Evolutionary conservation across 495 filamentous ascomycete genomes (phyloP).

Genomic region (Symbiotaphrina buchneri): DNA sequence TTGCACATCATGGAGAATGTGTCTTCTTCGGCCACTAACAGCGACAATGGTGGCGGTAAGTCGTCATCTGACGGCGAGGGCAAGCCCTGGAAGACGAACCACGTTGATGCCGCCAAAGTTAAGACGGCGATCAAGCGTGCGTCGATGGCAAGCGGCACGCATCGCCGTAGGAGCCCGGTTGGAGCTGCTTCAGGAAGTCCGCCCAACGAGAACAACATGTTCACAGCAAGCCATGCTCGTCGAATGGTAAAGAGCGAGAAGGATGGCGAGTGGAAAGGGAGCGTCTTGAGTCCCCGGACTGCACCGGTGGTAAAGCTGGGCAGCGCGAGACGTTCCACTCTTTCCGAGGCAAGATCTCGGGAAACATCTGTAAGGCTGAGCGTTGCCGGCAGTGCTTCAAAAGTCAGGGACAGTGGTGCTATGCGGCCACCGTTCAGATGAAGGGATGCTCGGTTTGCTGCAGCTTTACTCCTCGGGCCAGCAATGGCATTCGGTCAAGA

Average conservation of each 20-base stretch:
- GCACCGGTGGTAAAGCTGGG: constrained; percentile 40
- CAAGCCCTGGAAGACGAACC: constrained; percentile 16
- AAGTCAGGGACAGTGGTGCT: no score
- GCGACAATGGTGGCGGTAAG: constrained; percentile 20
- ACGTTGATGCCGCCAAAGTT: constrained; percentile 34
- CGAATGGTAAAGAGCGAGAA: constrained; percentile 48
- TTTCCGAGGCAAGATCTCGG: constrained; percentile 24
- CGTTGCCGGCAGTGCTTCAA: no score
- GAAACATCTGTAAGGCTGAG: no score
- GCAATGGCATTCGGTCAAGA: no score
- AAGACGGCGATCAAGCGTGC: constrained; percentile 36
- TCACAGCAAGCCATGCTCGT: constrained; percentile 45
- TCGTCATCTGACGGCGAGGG: constrained; percentile 15
- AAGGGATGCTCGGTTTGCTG: no score
- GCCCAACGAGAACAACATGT: constrained; percentile 34
- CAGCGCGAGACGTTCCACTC: constrained; percentile 23
- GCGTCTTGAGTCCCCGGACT: constrained; percentile 40
- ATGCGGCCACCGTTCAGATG: no score
- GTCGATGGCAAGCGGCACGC: constrained; percentile 16
- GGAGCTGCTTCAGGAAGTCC: constrained; percentile 26
- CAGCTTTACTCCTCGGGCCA: no score
- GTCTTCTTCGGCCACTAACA: constrained; percentile 20
- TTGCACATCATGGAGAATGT: constrained; percentile 24
- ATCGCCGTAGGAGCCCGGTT: constrained; percentile 41
- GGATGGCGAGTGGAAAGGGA: constrained; percentile 26